phyloP scores from a whole-genome alignment of 2,329 filamentous ascomycete species.

The Ophiosphaerella herpotricha region DNA sequence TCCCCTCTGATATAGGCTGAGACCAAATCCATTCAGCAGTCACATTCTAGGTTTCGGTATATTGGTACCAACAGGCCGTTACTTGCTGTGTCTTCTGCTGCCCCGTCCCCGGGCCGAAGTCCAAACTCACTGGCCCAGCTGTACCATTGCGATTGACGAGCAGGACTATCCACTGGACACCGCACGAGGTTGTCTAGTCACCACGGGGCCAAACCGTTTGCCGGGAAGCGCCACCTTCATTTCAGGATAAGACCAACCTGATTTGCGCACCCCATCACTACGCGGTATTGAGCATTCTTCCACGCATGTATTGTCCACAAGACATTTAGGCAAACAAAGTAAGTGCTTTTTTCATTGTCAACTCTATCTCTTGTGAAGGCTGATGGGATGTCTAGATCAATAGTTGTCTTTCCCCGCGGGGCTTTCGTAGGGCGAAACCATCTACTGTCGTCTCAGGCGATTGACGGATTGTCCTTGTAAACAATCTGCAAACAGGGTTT shows the following conservation, averaged over 20 bases:
- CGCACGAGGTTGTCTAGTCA: conserved; percentile 24
- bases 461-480: conserved; percentile 32
- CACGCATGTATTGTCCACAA: neutral
- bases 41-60: conserved; percentile 2
- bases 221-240: conserved; percentile 18
- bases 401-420: neutral
- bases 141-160: conserved; percentile 22
- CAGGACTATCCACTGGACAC: conserved; percentile 25
- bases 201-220: conserved; percentile 32
- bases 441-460: conserved; percentile 26
- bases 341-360: neutral
- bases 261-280: conserved; percentile 12
- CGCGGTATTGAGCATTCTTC: neutral
- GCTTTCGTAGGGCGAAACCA: conserved; percentile 13
- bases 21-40: neutral
- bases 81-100: conserved; percentile 17
- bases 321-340: neutral
- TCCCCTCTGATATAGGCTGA: neutral
- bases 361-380: neutral
- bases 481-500: conserved; percentile 34
- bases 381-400: neutral
- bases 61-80: neutral
- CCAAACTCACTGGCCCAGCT: conserved; percentile 18
- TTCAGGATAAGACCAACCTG: conserved; percentile 14
- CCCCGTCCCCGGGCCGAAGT: conserved; percentile 16